phyloP scores from a whole-genome alignment of 768 basidiomycete genomes.

The Termitomyces sp. region DNA sequence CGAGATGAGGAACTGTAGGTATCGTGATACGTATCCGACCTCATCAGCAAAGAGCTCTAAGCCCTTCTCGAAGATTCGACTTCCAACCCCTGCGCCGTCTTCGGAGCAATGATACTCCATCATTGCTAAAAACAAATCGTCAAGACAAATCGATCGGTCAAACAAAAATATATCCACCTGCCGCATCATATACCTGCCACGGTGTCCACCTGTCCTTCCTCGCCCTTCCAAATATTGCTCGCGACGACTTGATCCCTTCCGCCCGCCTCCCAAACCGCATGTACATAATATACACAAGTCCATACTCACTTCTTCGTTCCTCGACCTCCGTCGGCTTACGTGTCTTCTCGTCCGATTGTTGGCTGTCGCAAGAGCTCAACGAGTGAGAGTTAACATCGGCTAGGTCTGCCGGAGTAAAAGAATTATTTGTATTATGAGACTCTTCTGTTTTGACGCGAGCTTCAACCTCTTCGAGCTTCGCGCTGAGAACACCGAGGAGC shows the following conservation, averaged over 20 bases:
- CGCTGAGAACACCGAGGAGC: slow-evolving; percentile 61
- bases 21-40: slow-evolving; percentile 79
- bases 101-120: slow-evolving; percentile 95
- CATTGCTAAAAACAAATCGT: slow-evolving; percentile 46
- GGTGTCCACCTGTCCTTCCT: slow-evolving; percentile 68
- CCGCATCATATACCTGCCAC: slow-evolving; percentile 94
- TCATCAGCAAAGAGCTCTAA: slow-evolving; percentile 79
- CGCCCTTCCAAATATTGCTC: slow-evolving; percentile 76
- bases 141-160: background rate
- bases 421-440: slow-evolving; percentile 12
- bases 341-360: slow-evolving; percentile 47
- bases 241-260: slow-evolving; percentile 77
- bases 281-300: slow-evolving; percentile 81
- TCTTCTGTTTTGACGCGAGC: slow-evolving; percentile 30
- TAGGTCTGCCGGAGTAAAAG: slow-evolving; percentile 6
- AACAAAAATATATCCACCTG: slow-evolving; percentile 49
- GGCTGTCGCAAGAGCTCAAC: slow-evolving; percentile 20
- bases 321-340: slow-evolving; percentile 47
- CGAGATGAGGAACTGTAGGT: slow-evolving; percentile 88
- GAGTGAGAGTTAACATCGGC: slow-evolving; percentile 3
- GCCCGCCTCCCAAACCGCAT: slow-evolving; percentile 90
- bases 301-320: slow-evolving; percentile 64
- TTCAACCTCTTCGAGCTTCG: slow-evolving; percentile 44
- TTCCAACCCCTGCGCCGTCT: slow-evolving; percentile 61
- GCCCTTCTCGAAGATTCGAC: slow-evolving; percentile 91